phyloP scores from a whole-genome alignment of 1,139 yeast genomes.

The Petasospora rhodanensis region DNA sequence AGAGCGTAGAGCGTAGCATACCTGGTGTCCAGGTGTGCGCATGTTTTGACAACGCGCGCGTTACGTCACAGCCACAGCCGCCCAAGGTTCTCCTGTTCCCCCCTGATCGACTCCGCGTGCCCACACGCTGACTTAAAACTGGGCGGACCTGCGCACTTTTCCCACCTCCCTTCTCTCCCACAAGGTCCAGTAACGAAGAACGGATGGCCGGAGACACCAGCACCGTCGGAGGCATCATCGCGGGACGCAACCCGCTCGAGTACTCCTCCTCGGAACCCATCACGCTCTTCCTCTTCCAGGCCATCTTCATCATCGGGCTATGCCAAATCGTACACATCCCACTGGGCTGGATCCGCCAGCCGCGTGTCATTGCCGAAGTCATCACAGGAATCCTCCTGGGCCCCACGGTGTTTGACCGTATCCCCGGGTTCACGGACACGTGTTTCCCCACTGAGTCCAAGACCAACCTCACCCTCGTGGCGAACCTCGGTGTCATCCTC shows the following conservation, averaged over 20 bases:
- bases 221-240: constrained; percentile 59
- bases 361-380: constrained; percentile 75
- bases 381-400: constrained; percentile 70
- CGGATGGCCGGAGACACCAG: constrained; percentile 11
- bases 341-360: constrained; percentile 57
- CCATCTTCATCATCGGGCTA: constrained; percentile 47
- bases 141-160: too few species aligned
- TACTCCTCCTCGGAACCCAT: constrained; percentile 53
- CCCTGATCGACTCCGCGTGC: too few species aligned
- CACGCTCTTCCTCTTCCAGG: constrained; percentile 59
- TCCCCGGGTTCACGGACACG: constrained; percentile 57
- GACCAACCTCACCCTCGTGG: constrained; percentile 60
- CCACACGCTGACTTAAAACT: too few species aligned
- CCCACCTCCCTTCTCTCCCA: not conserved
- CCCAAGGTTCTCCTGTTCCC: too few species aligned
- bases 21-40: too few species aligned
- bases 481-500: constrained; percentile 68
- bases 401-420: constrained; percentile 63
- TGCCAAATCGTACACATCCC: constrained; percentile 58
- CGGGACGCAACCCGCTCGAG: constrained; percentile 64
- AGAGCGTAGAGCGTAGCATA: too few species aligned
- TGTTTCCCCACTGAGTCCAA: constrained; percentile 62
- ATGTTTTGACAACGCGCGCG: too few species aligned
- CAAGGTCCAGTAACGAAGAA: not conserved
- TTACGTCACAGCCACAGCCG: too few species aligned